Conservation (phyloP, 345 rosid genomes). For the Firmiana major region DNA sequence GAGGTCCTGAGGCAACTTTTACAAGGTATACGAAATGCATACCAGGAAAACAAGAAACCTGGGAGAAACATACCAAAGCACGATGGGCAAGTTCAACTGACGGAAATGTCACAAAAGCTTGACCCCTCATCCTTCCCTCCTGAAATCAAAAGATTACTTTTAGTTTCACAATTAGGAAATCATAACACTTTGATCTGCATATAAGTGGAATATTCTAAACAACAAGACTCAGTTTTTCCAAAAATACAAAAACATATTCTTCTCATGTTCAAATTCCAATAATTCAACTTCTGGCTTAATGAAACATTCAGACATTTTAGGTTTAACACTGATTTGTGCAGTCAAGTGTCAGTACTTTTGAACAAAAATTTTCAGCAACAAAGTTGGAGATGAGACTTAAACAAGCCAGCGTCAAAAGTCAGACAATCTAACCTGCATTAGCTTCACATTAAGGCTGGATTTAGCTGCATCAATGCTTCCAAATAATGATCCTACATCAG, state of each 20-base stretch:
- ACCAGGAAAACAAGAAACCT: too few relatives aligned
- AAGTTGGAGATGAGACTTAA: background rate
- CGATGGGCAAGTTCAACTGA: conserved; percentile 77
- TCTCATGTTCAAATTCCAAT: conserved; percentile 1
- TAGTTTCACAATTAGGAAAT: conserved; percentile 4
- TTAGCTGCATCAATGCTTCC: conserved; percentile 68
- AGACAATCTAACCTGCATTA: conserved; percentile 67
- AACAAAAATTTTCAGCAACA: background rate
- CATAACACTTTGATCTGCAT: background rate
- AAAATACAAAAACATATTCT: background rate
- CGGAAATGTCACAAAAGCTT: conserved; percentile 94
- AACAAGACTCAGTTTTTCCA: background rate
- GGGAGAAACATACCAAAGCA: conserved; percentile 61
- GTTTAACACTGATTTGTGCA: background rate
- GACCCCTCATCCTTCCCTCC: conserved; percentile 99
- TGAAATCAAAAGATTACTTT: conserved; percentile 27
- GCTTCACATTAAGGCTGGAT: conserved; percentile 57
- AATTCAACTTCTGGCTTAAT: background rate
- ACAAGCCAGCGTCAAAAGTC: background rate
- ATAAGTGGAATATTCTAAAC: background rate
- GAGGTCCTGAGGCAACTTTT: background rate
- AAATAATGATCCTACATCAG: conserved; percentile 75
- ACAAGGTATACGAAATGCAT: background rate
- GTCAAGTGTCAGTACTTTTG: background rate
- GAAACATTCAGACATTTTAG: background rate